These are phyloP conservation scores for Boletus coccyginus DNA, from an alignment of 768 basidiomycete genomes.

Conservation along the genomic window DNA sequence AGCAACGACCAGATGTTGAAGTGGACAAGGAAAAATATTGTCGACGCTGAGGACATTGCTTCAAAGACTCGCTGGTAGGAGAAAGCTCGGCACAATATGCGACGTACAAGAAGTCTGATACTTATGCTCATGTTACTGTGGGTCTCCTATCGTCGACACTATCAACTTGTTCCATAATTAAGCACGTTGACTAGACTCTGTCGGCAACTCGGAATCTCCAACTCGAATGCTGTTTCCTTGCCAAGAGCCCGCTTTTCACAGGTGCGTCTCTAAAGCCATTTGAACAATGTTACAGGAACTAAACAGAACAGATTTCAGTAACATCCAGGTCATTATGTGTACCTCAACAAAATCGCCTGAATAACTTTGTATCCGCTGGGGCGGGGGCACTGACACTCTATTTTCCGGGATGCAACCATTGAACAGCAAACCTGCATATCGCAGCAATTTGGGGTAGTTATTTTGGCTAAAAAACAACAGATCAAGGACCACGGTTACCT, in stretches of 20 bases:
- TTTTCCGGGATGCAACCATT: background rate
- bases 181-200: slow-evolving; percentile 14
- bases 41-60: slow-evolving; percentile 51
- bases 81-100: slow-evolving; percentile 38
- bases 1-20: slow-evolving; percentile 64
- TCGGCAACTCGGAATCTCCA: slow-evolving; percentile 18
- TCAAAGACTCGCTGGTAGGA: slow-evolving; percentile 34
- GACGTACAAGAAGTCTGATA: slow-evolving; percentile 17
- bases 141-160: background rate
- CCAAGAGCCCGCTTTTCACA: slow-evolving; percentile 46
- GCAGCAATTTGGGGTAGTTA: too few relatives aligned
- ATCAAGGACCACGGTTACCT: slow-evolving; percentile 50
- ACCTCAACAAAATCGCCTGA: slow-evolving; percentile 50
- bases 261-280: slow-evolving; percentile 32
- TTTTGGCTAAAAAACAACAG: background rate
- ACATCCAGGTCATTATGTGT: slow-evolving; percentile 38
- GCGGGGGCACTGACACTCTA: slow-evolving; percentile 51
- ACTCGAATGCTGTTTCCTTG: slow-evolving; percentile 37
- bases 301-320: background rate
- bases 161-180: slow-evolving; percentile 12
- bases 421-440: background rate
- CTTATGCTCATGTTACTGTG: background rate
- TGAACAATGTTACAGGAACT: background rate
- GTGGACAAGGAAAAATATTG: slow-evolving; percentile 68
- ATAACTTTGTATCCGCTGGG: slow-evolving; percentile 44